Evolutionary conservation across 257 asterid genomes (phyloP), one percentile per base, ranked within the genome.

Genomic region (Solanum habrochaites): DNA sequence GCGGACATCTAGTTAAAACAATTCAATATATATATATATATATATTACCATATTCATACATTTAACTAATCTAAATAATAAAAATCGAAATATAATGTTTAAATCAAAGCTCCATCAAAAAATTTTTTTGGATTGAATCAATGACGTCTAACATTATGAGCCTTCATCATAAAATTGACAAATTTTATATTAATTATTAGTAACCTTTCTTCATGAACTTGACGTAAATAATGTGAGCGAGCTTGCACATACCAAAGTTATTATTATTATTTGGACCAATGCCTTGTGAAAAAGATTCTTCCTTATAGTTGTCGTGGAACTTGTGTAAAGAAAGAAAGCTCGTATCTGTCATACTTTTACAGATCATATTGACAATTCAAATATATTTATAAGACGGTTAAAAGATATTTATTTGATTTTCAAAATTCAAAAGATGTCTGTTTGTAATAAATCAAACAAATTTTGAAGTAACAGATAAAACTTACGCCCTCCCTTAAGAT

Each of bases 401-500:
- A 58, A 8, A 8, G 0, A 58, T 58, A 58, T 58, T 58, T 1
- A 20, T 58, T 58, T 3, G 0, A 58, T 8, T 20, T 5, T 56
- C 25, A 0, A 52, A 52, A 52, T 52, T 18, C 4, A 52, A 52
- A 56, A 56, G 0, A 56, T 56, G 0, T 18, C 66, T 37, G 39
- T 6, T 37, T 37, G 39, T 0, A n/a, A n/a, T n/a, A n/a, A n/a
- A n/a, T n/a, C n/a, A n/a, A 35, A 35, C 39, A 4, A 35, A 35
- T 35, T 35, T 35, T 35, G 0, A 35, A 35, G 39, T 35, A 7
- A 35, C 1, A 5, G 39, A 35, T 35, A 35, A 35, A 35, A 5
- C 5, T 35, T 35, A 35, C 0, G 39, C 0, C 0, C 1, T 35
- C 1, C 1, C 1, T 35, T 35, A 35, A 35, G 39, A 35, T 35